Conservation (phyloP, 2,329 filamentous ascomycete species). For the Fusarium sp. region DNA sequence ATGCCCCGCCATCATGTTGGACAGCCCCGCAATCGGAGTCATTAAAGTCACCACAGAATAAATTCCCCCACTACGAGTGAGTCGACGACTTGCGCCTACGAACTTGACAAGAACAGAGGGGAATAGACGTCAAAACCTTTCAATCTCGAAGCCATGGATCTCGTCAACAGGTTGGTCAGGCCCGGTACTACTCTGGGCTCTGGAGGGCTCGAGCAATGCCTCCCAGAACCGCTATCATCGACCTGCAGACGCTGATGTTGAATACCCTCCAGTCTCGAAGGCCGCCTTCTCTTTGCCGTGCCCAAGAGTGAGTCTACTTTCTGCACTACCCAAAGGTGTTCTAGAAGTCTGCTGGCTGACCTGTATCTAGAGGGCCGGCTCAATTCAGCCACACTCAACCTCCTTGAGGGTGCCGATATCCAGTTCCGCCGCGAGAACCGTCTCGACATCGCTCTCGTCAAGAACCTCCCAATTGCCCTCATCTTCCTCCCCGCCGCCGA, state of each 20-base stretch:
- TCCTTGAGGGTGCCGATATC: slow-evolving; percentile 93
- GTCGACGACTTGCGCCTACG: background rate
- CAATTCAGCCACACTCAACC: slow-evolving; percentile 86
- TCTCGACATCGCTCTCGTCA: slow-evolving; percentile 96
- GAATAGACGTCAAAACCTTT: slow-evolving; percentile 2
- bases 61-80: slow-evolving; percentile 35
- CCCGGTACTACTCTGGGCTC: background rate
- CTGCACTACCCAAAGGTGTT: background rate
- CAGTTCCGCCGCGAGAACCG: slow-evolving; percentile 96
- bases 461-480: slow-evolving; percentile 94
- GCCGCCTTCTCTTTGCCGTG: slow-evolving; percentile 94
- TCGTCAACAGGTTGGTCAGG: slow-evolving; percentile 64
- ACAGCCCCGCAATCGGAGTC: slow-evolving; percentile 45
- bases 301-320: slow-evolving; percentile 83
- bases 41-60: slow-evolving; percentile 40
- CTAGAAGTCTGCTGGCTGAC: slow-evolving; percentile 31
- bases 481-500: slow-evolving; percentile 97
- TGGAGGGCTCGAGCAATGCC: background rate
- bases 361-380: slow-evolving; percentile 83
- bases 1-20: slow-evolving; percentile 42
- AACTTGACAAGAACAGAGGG: slow-evolving; percentile 18
- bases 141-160: slow-evolving; percentile 57
- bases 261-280: slow-evolving; percentile 76
- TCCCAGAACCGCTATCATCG: background rate
- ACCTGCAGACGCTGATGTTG: slow-evolving; percentile 29